These are phyloP conservation scores for Raphanus hybrid DNA, from an alignment of 441 rosid species.

Conservation along the genomic window DNA sequence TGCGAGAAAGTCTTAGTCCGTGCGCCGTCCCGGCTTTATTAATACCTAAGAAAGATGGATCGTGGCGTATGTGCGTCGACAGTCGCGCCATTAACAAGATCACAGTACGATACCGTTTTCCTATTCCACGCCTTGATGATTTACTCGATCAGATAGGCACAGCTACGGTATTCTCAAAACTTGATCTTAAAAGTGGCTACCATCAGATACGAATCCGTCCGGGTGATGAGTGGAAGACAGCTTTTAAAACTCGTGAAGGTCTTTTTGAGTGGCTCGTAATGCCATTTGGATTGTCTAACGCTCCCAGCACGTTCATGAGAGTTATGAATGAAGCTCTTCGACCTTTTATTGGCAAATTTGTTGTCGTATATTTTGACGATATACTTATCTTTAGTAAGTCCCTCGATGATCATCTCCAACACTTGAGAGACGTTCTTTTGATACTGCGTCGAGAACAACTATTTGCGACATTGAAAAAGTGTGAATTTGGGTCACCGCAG, in stretches of 20 bases:
- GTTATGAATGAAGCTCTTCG: background rate
- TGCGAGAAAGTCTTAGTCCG: background rate
- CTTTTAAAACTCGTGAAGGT: background rate
- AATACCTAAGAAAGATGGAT: background rate
- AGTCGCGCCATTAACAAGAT: background rate
- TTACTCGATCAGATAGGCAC: background rate
- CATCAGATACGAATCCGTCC: background rate
- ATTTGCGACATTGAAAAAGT: background rate
- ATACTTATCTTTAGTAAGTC: no score
- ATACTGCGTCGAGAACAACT: background rate
- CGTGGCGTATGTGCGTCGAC: background rate
- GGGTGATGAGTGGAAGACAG: background rate
- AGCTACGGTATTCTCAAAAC: background rate
- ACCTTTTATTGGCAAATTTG: background rate
- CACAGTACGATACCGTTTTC: background rate
- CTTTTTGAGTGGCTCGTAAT: background rate
- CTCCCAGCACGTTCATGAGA: background rate
- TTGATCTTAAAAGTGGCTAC: background rate
- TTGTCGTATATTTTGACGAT: background rate
- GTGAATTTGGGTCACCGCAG: background rate
- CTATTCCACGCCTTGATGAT: background rate
- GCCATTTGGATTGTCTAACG: background rate
- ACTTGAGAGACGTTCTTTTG: background rate
- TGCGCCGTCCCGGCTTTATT: background rate
- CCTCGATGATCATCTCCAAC: background rate